Base-by-base conservation (phyloP, 192 early-diverging fungal species). In the Mortierella hygrophila region DNA sequence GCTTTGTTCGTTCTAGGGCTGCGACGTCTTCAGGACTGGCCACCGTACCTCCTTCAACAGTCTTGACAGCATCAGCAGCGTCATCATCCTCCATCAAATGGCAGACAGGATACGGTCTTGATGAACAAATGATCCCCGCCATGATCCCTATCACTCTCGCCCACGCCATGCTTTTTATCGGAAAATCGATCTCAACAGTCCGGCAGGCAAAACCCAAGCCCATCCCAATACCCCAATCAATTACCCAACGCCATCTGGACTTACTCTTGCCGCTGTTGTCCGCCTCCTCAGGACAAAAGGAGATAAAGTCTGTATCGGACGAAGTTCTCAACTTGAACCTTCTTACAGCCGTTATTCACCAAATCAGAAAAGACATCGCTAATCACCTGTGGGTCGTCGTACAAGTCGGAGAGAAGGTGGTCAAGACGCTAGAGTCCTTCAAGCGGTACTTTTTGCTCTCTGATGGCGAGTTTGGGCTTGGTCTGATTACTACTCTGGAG, bases 141-240 rank as follows among this genome's bases (percentile, higher is more conserved):
- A 90, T 93, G 80, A 89, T 96, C 60, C 90, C 93, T 26, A 47
- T 44, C 0, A 44, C 73, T 0, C 52, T 94, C n/a, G 93, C 91
- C 4, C 81, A 94, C 42, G 90, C 89, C 23, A 91, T 96, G 77
- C 80, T 95, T 23, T 96, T 94, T 88, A 89, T 94, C 44, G 95
- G 95, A 5, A 94, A 93, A 81, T 91, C 93, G 0, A 88, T 94
- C 38, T 88, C 90, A 1, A 94, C 92, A 10, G 91, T 92, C 11
- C 77, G 70, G 23, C 68, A 91, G 75, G 82, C 88, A 65, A 85
- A 84, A 70, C 85, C 73, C 41, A 83, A 73, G 35, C 80, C 90
- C 26, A 80, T 73, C 38, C 78, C 82, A 35, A 76, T 83, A 69
- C 82, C 70, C 9, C 65, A 63, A 47, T 75, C 81, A 52, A 77